Base-by-base conservation (phyloP, 2,329 filamentous ascomycete genomes). In the Capronia coronata region DNA sequence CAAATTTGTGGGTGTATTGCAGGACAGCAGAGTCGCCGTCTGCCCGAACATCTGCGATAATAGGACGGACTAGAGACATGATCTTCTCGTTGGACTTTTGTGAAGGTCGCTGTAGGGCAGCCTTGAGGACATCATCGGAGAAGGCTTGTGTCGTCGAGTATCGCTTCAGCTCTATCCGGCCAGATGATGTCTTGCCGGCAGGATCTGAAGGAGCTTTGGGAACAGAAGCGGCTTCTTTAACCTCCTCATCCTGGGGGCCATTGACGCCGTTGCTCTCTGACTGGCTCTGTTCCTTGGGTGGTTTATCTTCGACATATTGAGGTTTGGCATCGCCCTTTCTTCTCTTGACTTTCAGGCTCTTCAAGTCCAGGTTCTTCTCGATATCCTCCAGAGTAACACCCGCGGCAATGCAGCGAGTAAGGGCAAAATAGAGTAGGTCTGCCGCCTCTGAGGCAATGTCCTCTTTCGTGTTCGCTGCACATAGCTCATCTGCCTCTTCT, bases 401-500 rank as follows among this genome's bases (percentile, higher is more conserved):
- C 2, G 87, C 83, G 46, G 86, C 79, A 35, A 94, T 77, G 51
- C 89, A 94, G 68, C 90, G 94, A 18, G 93, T 87, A 48, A 98
- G 72, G 6, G 91, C 88, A 73, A 98, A 98, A 72, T 97, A 98
- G 46, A 98, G 82, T 48, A 98, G 73, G 64, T 98, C 93, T 0
- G 93, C 93, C 7, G 93, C 89, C 68, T 98, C 93, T 56, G 94
- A 94, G 1, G 93, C 88, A 55, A 95, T 79, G 11, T 97, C 86
- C 55, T 90, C 77, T 53, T 86, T 85, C 0, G 82, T 83, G 58
- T 82, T 82, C 13, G 93, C 91, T 57, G 93, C 82, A 64, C 91
- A 96, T 35, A 98, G 77, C 71, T 98, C 93, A 63, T 94, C 87
- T 0, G 93, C 93, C 68, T 98, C 93, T 68, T 98, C 93, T 82